Base-by-base conservation (phyloP, 768 basidiomycete species). In the Russula olivacea region DNA sequence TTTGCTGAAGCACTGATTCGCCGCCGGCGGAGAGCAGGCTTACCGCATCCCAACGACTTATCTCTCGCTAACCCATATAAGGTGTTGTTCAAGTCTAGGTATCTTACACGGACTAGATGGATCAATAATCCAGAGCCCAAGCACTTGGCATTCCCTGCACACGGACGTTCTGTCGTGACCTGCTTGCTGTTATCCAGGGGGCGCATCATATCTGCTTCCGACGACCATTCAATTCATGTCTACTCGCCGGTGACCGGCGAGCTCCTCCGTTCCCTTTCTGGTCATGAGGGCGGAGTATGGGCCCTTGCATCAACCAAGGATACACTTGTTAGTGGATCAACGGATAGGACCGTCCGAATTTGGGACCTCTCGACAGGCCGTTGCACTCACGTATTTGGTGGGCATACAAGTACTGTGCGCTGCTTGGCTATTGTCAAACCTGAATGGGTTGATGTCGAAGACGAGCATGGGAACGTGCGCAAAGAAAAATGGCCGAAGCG, bases 251-350 rank as follows among this genome's bases (percentile, higher is more conserved):
- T 81, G 30, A 90, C 88, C 0, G 96, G 96, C 14, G 80, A 83
- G 41, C 81, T 91, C 23, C 73, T 88, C 5, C 84, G 82, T 47
- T 83, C 87, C 1, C 80, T 98, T 48, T 81, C 89, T 61, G 96
- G 95, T 3, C 95, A 98, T 69, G 91, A 93, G 68, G 95, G 95
- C 55, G 95, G 95, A 19, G 93, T 98, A 1, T 98, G 95, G 95
- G 94, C 95, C 17, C 78, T 98, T n/a, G 89, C 90, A 5, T 87
- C 89, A 40, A 91, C 82, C 73, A 91, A 90, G 78, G 85, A 93
- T 72, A 83, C 88, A 30, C 82, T 94, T 19, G 94, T 96, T 68
- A 93, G 89, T 68, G 94, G 94, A 5, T 92, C 90, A 14, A 97
- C 94, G 9, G 94, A 97, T 76, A 85, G 94, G 32, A 95, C 93